Conservation (phyloP, 2,329 filamentous ascomycete genomes). For the Ophiocordyceps robertsii region DNA sequence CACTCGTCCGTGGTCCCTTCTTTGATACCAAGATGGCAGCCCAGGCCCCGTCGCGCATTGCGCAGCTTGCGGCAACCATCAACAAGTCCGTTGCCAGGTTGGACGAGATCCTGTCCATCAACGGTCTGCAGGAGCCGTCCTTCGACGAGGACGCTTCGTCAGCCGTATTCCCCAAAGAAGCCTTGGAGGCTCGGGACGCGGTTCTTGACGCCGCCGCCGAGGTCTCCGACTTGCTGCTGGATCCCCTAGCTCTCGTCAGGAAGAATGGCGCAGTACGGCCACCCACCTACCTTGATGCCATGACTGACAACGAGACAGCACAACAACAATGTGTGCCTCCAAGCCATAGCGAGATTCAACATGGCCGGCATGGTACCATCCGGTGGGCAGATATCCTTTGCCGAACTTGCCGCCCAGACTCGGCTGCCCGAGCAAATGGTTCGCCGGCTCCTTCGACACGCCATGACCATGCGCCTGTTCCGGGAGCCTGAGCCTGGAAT, state of each 20-base stretch:
- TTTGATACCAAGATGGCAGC: neutral
- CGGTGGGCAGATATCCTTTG: neutral
- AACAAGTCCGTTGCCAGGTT: neutral
- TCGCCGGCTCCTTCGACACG: slow-evolving; percentile 23
- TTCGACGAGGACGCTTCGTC: neutral
- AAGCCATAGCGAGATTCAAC: neutral
- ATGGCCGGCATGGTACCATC: neutral
- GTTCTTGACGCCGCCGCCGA: neutral
- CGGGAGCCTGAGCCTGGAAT: slow-evolving; percentile 20
- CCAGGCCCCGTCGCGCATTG: neutral
- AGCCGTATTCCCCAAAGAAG: neutral
- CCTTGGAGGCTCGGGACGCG: neutral
- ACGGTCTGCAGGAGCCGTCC: neutral
- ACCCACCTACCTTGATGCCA: neutral
- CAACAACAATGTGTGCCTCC: neutral
- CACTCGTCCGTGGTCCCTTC: neutral
- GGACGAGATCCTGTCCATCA: neutral
- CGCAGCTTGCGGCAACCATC: neutral
- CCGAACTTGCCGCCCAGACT: neutral
- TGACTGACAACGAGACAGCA: neutral
- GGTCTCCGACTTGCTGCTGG: neutral
- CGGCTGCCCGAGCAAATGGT: slow-evolving; percentile 1
- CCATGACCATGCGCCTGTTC: slow-evolving; percentile 25
- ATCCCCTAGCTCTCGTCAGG: neutral
- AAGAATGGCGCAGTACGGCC: neutral